These are phyloP conservation scores for Pseudozyma sp. DNA, from an alignment of 1,284 basidiomycete genomes.

Conservation along the genomic window DNA sequence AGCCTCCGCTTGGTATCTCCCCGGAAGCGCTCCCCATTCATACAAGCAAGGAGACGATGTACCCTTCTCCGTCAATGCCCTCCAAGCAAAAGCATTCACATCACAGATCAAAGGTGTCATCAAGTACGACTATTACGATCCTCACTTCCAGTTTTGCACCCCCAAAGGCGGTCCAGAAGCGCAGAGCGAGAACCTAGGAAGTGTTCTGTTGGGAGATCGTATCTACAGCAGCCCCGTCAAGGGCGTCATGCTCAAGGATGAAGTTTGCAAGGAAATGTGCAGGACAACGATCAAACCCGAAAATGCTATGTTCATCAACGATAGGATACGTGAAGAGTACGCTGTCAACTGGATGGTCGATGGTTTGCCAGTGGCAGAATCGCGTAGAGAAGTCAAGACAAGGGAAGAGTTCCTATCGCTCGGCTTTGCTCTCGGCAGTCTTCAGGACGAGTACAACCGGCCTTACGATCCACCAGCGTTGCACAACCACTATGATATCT, in stretches of 20 bases:
- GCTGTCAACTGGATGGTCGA: constrained; percentile 95
- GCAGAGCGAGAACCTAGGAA: constrained; percentile 88
- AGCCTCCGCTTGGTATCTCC: constrained; percentile 67
- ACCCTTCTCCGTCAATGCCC: constrained; percentile 66
- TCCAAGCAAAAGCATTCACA: constrained; percentile 67
- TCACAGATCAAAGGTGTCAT: constrained; percentile 62
- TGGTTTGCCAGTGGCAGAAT: constrained; percentile 84
- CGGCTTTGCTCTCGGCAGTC: constrained; percentile 69
- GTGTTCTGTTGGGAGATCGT: constrained; percentile 93
- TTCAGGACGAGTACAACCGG: constrained; percentile 69
- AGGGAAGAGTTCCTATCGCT: constrained; percentile 73
- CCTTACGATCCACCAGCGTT: constrained; percentile 58
- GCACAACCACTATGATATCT: constrained; percentile 67
- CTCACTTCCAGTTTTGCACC: constrained; percentile 85
- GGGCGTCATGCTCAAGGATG: constrained; percentile 79
- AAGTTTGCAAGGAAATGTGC: constrained; percentile 84
- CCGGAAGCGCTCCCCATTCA: constrained; percentile 69
- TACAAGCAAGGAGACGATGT: constrained; percentile 67
- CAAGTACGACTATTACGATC: constrained; percentile 82
- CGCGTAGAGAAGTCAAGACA: constrained; percentile 66
- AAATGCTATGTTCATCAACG: constrained; percentile 89
- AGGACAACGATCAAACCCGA: constrained; percentile 75
- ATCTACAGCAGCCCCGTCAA: constrained; percentile 92
- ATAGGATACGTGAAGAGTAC: constrained; percentile 90
- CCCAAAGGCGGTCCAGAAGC: constrained; percentile 81